Conservation (phyloP, 441 rosid species). For the Viola pubescens region DNA sequence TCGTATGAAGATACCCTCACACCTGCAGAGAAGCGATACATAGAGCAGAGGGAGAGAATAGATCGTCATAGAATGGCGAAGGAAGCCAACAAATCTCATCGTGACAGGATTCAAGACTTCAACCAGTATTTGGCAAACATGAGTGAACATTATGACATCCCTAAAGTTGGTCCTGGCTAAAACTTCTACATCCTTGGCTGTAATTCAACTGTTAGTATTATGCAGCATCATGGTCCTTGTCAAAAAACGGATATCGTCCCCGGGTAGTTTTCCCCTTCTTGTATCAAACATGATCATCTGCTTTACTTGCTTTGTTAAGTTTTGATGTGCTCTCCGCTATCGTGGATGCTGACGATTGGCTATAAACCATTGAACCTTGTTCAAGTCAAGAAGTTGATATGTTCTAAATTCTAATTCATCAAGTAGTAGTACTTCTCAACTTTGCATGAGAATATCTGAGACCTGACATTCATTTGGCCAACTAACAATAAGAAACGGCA, state of each 20-base stretch:
- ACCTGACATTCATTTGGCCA: no score
- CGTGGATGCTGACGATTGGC: no score
- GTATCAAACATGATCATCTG: no score
- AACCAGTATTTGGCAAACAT: conserved; percentile 67
- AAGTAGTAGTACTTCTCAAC: no score
- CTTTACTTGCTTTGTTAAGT: no score
- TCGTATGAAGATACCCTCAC: conserved; percentile 43
- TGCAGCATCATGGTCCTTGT: neutral
- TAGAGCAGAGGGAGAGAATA: conserved; percentile 47
- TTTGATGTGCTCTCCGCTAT: no score
- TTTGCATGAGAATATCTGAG: no score
- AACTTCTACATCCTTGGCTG: neutral
- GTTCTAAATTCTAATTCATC: no score
- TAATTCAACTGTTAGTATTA: neutral
- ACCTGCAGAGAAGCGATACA: conserved; percentile 51
- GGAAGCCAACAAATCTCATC: conserved; percentile 58
- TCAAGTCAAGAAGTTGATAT: no score
- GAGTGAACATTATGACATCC: conserved; percentile 74
- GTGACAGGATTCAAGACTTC: conserved; percentile 62
- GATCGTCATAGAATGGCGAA: conserved; percentile 52
- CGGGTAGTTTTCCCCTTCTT: neutral
- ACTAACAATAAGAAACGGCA: no score
- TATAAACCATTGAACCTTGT: no score
- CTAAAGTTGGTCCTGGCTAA: conserved; percentile 69
- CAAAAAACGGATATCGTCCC: neutral